Evolutionary conservation across 495 filamentous ascomycete genomes (phyloP).

Genomic region (Gamarada debralockiae): DNA sequence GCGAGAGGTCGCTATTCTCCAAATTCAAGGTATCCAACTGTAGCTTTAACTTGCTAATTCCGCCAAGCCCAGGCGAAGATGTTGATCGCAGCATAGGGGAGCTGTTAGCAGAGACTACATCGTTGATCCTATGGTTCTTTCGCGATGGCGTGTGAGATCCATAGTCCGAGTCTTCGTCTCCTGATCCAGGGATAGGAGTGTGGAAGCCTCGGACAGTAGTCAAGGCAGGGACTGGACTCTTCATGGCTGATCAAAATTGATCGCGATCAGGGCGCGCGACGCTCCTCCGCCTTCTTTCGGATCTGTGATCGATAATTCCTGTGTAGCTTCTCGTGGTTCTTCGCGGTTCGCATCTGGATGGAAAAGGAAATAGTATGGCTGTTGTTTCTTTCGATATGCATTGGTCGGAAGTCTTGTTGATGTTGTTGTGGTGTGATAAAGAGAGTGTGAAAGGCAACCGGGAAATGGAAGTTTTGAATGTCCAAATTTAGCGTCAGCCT

Average conservation of each 20-base stretch:
- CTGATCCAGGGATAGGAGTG: conserved; percentile 71
- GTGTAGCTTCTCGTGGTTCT: conserved; percentile 24
- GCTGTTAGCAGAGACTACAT: conserved; percentile 53
- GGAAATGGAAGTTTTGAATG: conserved; percentile 1
- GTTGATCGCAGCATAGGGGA: conserved; percentile 59
- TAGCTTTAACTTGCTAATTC: conserved; percentile 74
- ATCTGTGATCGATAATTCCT: conserved; percentile 26
- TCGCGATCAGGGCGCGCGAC: neutral
- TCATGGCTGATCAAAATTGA: conserved; percentile 22
- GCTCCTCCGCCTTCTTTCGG: conserved; percentile 22
- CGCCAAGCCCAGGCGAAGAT: conserved; percentile 51
- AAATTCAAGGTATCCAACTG: conserved; percentile 66
- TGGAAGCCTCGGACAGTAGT: conserved; percentile 73
- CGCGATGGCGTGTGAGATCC: conserved; percentile 22
- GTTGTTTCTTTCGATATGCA: conserved; percentile 26
- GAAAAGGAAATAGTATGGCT: conserved; percentile 1
- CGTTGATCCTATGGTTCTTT: conserved; percentile 33
- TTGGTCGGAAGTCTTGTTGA: conserved; percentile 15
- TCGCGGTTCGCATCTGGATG: conserved; percentile 22
- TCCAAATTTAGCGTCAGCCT: too few species aligned
- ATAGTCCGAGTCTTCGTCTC: conserved; percentile 80
- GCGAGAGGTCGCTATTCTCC: conserved; percentile 30
- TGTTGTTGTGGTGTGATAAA: conserved; percentile 11
- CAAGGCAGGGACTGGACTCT: conserved; percentile 48
- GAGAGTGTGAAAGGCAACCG: conserved; percentile 5